A percentile compares a stretch with the other conserved stretches of the same genome.
Conservation (phyloP, 2,329 filamentous ascomycete species). For the Cladophialophora immunda region DNA sequence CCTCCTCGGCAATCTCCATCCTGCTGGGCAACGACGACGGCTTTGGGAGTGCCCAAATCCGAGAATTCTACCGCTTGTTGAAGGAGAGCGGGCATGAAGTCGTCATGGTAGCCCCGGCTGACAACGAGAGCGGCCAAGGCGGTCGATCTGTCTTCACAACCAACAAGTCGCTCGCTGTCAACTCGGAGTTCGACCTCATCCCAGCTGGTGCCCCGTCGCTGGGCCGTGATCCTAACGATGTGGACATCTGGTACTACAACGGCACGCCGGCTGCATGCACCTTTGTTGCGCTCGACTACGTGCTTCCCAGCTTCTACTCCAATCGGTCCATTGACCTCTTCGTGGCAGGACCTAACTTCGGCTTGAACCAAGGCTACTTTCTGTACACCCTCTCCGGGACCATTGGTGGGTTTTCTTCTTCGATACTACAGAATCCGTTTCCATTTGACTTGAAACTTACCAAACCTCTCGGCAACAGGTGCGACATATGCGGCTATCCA, state of each 20-base stretch:
- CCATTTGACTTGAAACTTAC: slow-evolving; percentile 1
- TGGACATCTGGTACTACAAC: slow-evolving; percentile 69
- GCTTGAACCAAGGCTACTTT: slow-evolving; percentile 63
- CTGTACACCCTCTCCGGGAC: slow-evolving; percentile 63
- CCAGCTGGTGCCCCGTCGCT: slow-evolving; percentile 58
- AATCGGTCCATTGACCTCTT: slow-evolving; percentile 62
- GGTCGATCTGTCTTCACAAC: slow-evolving; percentile 56
- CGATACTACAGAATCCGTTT: not conserved
- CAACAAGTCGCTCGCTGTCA: slow-evolving; percentile 51
- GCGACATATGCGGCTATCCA: slow-evolving; percentile 61
- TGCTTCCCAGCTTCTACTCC: slow-evolving; percentile 61
- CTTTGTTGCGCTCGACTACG: slow-evolving; percentile 65
- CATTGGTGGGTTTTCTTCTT: slow-evolving; percentile 26
- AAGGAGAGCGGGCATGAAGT: slow-evolving; percentile 51
- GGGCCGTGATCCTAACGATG: slow-evolving; percentile 62
- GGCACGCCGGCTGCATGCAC: slow-evolving; percentile 66
- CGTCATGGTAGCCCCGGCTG: slow-evolving; percentile 53
- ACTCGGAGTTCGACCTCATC: slow-evolving; percentile 57
- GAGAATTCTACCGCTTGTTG: slow-evolving; percentile 52
- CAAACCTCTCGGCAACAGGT: slow-evolving; percentile 45
- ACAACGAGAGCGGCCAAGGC: slow-evolving; percentile 57
- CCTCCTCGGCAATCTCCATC: slow-evolving; percentile 39
- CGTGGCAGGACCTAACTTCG: slow-evolving; percentile 65
- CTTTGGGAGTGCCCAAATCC: slow-evolving; percentile 53
- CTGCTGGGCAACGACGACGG: slow-evolving; percentile 49